Evolutionary conservation across 768 basidiomycete species (phyloP).

Genomic region (Psilocybe sp.): DNA sequence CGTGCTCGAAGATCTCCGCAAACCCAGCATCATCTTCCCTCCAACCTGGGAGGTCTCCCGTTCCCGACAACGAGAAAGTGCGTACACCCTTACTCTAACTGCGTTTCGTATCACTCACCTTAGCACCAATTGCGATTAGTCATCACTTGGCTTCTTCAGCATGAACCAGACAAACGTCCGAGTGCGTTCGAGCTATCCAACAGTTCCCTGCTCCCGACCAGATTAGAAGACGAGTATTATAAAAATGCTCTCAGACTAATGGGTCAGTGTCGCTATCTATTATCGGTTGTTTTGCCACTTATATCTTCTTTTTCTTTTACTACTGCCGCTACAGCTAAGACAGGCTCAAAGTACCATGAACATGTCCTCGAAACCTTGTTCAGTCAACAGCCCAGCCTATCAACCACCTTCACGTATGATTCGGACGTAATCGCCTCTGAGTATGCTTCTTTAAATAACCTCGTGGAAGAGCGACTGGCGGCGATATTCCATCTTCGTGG

Average conservation of each 20-base stretch:
- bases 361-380: conserved; percentile 78
- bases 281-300: background rate
- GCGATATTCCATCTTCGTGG: conserved; percentile 87
- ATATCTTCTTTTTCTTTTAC: background rate
- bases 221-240: conserved; percentile 84
- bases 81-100: background rate
- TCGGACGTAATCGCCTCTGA: conserved; percentile 64
- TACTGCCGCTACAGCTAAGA: conserved; percentile 49
- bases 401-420: conserved; percentile 74
- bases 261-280: conserved; percentile 38
- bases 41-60: conserved; percentile 62
- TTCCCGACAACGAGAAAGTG: conserved; percentile 66
- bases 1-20: conserved; percentile 77
- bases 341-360: conserved; percentile 79
- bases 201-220: conserved; percentile 70
- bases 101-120: background rate
- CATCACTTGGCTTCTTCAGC: conserved; percentile 77
- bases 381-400: conserved; percentile 62
- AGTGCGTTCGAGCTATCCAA: conserved; percentile 82
- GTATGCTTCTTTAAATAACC: conserved; percentile 66
- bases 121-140: conserved; percentile 37
- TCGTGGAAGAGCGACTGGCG: conserved; percentile 73
- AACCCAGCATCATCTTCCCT: conserved; percentile 76
- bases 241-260: conserved; percentile 76
- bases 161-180: conserved; percentile 76